Base-by-base conservation (phyloP, 179 eudicot genomes). In the Patellifolia procumbens region DNA sequence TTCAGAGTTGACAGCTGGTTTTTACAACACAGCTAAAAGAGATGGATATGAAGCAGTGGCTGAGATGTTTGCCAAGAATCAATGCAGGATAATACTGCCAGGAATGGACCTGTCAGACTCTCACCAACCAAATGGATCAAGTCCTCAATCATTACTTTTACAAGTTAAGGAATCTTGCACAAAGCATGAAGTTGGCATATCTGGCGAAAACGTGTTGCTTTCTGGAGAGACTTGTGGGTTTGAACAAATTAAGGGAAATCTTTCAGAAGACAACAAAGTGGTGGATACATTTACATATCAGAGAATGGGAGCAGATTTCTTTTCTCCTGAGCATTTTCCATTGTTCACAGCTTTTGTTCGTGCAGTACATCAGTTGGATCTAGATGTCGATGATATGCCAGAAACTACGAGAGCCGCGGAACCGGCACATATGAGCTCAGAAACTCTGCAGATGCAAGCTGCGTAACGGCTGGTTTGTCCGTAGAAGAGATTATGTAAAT, bases 241-340 rank as follows among this genome's bases (percentile, higher is more conserved):
- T 51, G 87, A 82, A 45, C 85, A 78, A 78, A 88, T 94, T 4
- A 85, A 81, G 85, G 86, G 79, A 74, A 82, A 85, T 72, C 46
- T 93, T 68, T 37, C 64, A 53, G 85, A 77, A 65, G 81, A 83
- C 22, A 76, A 82, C 26, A 73, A 66, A 24, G 78, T 74, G 39
- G 83, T 90, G 69, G 82, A 86, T 72, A 51, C 80, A 78, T 92
- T 94, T 71, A 85, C 84, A 17, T 94, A 92, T 80, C 98, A 94
- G 74, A 90, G 98, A 69, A 94, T 94, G 96, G 93, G 98, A 24
- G 90, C 94, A 61, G 79, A 77, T 37, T 93, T 93, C 85, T 93
- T 93, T 61, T 89, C 97, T 1, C 98, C 97, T 0, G 81, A 91
- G 61, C 91, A 92, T 75, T 92, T 92, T 56, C 92, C 89, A 15